Base-by-base conservation (phyloP, 2,329 filamentous ascomycete genomes). In the Colletotrichum eremochloae region DNA sequence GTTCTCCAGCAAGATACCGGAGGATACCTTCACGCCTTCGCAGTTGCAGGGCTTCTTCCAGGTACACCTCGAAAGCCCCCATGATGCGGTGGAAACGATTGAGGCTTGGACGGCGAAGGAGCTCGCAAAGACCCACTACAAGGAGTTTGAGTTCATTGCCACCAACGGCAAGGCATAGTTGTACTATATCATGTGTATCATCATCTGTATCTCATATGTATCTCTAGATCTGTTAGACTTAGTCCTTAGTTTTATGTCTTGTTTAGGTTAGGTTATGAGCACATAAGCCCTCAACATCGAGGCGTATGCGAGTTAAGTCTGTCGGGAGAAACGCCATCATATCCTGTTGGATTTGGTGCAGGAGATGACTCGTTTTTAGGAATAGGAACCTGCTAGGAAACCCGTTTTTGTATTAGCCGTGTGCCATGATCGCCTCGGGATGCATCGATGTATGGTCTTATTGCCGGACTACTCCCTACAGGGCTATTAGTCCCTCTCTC, bases 1-100 rank as follows among this genome's bases (percentile, higher is more conserved):
- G 42, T 91, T 93, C 67, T 83, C 87, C 8, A 83, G 84, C 56
- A 83, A 86, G 74, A 85, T 92, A 29, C 85, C 85, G 0, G 80
- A 83, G 8, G 77, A 81, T 55, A 81, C 78, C 0, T 85, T 88
- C 60, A 87, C 86, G 0, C 86, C 86, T 0, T 87, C 86, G 0
- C 79, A 86, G 46, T 72, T 88, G 5, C 86, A 88, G 68, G 86
- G 85, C 0, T 87, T 82, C 74, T 80, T 88, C 5, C 84, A 86
- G 46, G 79, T 81, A 4, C 81, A 86, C 71, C 77, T 84, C 38
- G 79, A 82, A n/a, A 81, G 81, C 15, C 83, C 84, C 0, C 75
- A 77, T 5, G 75, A 79, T 5, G 84, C 84, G 0, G 79, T 79
- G 4, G 72, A 75, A 0, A 79, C 77, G 46, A 80, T 85, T 14